Evolutionary conservation across 176 grass and related monocot genomes (phyloP).

Genomic region (Eremochloa ophiuroides): DNA sequence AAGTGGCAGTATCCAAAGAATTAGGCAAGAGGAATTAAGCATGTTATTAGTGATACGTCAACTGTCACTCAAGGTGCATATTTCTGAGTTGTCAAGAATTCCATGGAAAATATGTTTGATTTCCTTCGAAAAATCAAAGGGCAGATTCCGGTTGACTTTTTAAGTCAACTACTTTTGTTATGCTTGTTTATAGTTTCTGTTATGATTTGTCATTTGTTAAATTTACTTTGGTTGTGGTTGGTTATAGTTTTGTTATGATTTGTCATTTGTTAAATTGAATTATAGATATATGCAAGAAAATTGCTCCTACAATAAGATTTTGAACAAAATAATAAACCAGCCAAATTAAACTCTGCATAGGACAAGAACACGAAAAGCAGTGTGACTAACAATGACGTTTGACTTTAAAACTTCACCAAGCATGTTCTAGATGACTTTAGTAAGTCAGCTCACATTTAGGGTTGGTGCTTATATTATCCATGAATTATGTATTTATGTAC

Average conservation of each 20-base stretch:
- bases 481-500: background rate
- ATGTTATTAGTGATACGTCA: background rate
- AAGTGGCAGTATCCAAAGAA: background rate
- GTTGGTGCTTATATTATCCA: background rate
- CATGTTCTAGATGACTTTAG: background rate
- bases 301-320: background rate
- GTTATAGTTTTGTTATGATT: no score
- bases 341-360: background rate
- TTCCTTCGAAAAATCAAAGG: background rate
- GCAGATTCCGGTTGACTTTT: background rate
- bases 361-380: background rate
- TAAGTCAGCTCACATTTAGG: background rate
- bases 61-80: background rate
- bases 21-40: constrained; percentile 5
- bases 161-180: background rate
- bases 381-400: background rate
- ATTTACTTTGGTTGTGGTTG: no score
- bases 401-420: background rate
- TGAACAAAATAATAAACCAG: background rate
- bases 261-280: background rate
- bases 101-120: background rate
- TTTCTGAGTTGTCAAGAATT: background rate
- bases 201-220: no score
- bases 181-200: background rate
- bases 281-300: background rate